Base-by-base conservation (phyloP, 345 rosid genomes). In the Linum tenue region DNA sequence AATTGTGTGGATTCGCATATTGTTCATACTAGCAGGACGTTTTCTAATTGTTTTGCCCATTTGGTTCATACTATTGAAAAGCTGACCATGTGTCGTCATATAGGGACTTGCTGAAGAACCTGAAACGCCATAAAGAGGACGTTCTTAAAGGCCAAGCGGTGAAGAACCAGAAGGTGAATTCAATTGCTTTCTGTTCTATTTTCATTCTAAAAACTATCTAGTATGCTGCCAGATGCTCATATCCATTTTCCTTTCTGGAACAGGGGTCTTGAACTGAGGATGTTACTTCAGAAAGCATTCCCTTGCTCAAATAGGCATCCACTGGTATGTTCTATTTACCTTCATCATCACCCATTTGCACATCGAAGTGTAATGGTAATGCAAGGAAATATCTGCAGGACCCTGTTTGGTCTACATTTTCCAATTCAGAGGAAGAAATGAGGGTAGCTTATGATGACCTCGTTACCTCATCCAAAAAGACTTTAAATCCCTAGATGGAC, bases 271-370 rank as follows among this genome's bases (percentile, higher is more conserved):
- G 95, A 88, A 70, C 63, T 90, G 53, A 84, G 99, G 78, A 83
- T 88, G 78, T 83, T 88, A 75, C 92, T 94, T 75, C 97, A 94
- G 72, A 90, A 90, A 77, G 65, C 88, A 68, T 90, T 88, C 77
- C 77, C 84, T 58, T 73, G 72, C 68, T 85, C 97, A 67, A 94
- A 94, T 73, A 87, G 83, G 71, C 73, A 90, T 58, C 97, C 97
- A 10, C 86, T 61, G 90, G 99, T 90, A 64, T 64, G 66, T 73
- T 66, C 15, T 57, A 1, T 22, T 57, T 57, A 36, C 37, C 4
- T 70, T 14, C 43, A 5, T 36, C 22, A 59, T 56, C 37, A 36
- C 2, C 7, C 9, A 10, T 15, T 68, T 62, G 37, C 65, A 44
- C 15, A 48, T 56, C 43, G 70, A 65, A 56, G 38, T 14, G 60